These are phyloP conservation scores for Thalassiosira hispida DNA, from an alignment of 352 stramenopile species.

Conservation along the genomic window DNA sequence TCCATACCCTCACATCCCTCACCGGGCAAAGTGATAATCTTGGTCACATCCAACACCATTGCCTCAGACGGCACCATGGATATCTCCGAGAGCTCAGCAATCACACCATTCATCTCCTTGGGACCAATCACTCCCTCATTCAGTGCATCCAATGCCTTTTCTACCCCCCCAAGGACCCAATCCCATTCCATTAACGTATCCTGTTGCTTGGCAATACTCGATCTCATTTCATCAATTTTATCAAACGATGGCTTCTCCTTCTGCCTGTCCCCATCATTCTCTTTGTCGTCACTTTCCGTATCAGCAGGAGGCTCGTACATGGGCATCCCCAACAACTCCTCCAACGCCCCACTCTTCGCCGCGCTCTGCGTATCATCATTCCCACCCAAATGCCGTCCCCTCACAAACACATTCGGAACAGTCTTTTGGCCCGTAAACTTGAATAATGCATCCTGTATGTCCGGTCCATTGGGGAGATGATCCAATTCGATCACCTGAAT, in stretches of 20 bases:
- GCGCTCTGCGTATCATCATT: conserved; percentile 90
- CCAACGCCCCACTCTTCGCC: conserved; percentile 44
- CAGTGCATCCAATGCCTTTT: conserved; percentile 25
- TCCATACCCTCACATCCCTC: conserved; percentile 50
- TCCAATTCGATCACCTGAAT: conserved; percentile 74
- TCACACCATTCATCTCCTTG: conserved; percentile 21
- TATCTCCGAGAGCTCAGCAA: conserved; percentile 23
- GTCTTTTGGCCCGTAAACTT: conserved; percentile 92
- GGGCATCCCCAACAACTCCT: conserved; percentile 50
- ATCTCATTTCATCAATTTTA: conserved; percentile 13
- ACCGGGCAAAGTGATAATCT: conserved; percentile 35
- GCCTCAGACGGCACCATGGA: conserved; percentile 19
- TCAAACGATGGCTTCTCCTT: background rate
- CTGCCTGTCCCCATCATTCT: too few relatives aligned
- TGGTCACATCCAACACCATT: conserved; percentile 34
- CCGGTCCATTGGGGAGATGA: conserved; percentile 87
- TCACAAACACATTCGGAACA: conserved; percentile 98
- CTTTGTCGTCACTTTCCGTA: too few relatives aligned
- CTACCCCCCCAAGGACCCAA: conserved; percentile 19
- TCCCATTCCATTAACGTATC: conserved; percentile 39
- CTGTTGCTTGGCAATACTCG: conserved; percentile 10
- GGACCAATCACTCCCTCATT: conserved; percentile 13
- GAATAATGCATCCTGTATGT: conserved; percentile 91
- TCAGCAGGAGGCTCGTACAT: background rate
- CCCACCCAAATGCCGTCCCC: conserved; percentile 93